These are phyloP conservation scores for Fraxinus sp. DNA, from an alignment of 305 asterid species.

Conservation along the genomic window DNA sequence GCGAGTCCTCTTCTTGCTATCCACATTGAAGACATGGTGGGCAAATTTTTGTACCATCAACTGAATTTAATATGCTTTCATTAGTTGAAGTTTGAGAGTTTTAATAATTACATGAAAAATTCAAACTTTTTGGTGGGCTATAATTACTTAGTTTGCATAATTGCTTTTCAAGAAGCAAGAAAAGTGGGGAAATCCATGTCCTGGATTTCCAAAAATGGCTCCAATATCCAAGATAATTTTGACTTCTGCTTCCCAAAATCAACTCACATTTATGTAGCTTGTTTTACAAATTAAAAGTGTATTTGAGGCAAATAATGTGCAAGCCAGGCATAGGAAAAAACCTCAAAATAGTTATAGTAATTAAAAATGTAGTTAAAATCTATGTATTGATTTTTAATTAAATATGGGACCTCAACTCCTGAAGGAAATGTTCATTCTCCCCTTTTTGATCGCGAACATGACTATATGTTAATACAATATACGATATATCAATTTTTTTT, in stretches of 20 bases:
- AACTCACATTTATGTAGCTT: neutral
- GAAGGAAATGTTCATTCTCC: neutral
- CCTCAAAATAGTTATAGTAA: neutral
- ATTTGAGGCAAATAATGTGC: neutral
- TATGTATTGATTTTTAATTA: neutral
- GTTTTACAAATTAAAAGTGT: slow-evolving; percentile 4
- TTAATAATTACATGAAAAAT: neutral
- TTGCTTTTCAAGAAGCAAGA: slow-evolving; percentile 56
- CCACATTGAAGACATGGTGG: slow-evolving; percentile 51
- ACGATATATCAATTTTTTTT: neutral
- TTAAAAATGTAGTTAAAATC: no score
- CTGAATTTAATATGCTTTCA: slow-evolving; percentile 18
- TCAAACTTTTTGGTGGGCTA: slow-evolving; percentile 32
- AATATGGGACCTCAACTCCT: neutral
- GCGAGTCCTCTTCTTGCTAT: slow-evolving; percentile 2
- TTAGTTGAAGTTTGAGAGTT: slow-evolving; percentile 26
- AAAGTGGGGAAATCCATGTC: slow-evolving; percentile 75
- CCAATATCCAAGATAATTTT: slow-evolving; percentile 52
- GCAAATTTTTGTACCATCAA: slow-evolving; percentile 40
- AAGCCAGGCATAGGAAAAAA: neutral
- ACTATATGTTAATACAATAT: neutral
- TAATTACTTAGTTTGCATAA: slow-evolving; percentile 28
- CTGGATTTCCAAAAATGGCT: slow-evolving; percentile 44
- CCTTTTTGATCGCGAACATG: neutral
- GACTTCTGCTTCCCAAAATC: slow-evolving; percentile 42